phyloP scores from a whole-genome alignment of 169 alveolate genomes.

The Miamiensis avidus region DNA sequence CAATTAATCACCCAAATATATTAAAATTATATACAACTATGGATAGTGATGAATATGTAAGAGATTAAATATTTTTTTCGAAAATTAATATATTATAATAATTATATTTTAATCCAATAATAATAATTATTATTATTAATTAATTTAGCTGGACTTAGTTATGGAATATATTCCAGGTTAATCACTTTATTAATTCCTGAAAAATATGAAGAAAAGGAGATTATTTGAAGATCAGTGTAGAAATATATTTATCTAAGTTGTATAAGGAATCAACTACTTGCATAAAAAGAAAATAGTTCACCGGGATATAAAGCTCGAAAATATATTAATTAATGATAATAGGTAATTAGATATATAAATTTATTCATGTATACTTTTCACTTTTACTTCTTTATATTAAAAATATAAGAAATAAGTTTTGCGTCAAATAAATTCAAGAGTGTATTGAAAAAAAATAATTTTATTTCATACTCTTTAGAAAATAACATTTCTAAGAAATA shows the following conservation, averaged over 20 bases:
- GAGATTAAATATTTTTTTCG: neutral
- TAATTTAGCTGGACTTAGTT: neutral
- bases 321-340: conserved; percentile 15
- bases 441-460: no score
- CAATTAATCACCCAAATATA: conserved; percentile 76
- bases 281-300: conserved; percentile 70
- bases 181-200: conserved; percentile 31
- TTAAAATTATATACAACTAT: conserved; percentile 70
- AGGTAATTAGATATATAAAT: neutral
- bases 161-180: conserved; percentile 46
- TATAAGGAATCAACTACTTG: conserved; percentile 71
- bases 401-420: no score
- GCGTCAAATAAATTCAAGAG: no score
- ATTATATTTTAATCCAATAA: neutral
- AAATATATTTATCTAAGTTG: conserved; percentile 26
- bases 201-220: conserved; percentile 9
- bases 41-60: conserved; percentile 66
- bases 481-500: no score
- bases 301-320: conserved; percentile 83
- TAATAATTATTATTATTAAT: neutral
- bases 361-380: no score
- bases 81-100: neutral
- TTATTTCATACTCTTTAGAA: no score
- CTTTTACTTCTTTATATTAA: no score
- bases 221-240: conserved; percentile 1